Percentiles rank a stretch among this genome's conserved stretches.
These are phyloP conservation scores for Pestalotiopsis fici DNA, from an alignment of 2,329 filamentous ascomycete genomes.

Conservation along the genomic window DNA sequence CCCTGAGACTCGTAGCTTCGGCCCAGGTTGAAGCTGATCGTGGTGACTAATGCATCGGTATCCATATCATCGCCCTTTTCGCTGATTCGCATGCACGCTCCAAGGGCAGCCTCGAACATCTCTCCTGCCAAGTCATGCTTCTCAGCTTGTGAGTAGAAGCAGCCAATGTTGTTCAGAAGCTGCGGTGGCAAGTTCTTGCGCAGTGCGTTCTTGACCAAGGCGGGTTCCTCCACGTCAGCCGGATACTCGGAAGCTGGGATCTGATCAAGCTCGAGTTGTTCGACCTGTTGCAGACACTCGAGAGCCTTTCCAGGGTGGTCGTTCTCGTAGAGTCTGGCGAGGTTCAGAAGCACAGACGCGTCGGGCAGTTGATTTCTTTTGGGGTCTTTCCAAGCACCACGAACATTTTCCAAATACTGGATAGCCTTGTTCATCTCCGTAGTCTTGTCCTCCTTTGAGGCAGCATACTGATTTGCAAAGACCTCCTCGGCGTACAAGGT, in stretches of 20 bases:
- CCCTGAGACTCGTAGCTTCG: conserved; percentile 88
- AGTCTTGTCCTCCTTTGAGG: conserved; percentile 83
- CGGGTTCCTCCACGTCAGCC: conserved; percentile 60
- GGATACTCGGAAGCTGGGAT: conserved; percentile 71
- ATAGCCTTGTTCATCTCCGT: conserved; percentile 86
- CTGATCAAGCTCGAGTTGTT: conserved; percentile 83
- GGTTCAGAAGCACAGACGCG: conserved; percentile 84
- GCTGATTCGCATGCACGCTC: conserved; percentile 80
- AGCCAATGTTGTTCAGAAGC: conserved; percentile 94
- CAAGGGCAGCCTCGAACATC: conserved; percentile 89
- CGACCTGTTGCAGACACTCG: conserved; percentile 88
- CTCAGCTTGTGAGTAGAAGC: conserved; percentile 88
- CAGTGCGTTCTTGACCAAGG: conserved; percentile 59
- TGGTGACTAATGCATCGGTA: conserved; percentile 89
- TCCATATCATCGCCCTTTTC: conserved; percentile 77
- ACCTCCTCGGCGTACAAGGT: conserved; percentile 94
- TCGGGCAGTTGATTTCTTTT: conserved; percentile 83
- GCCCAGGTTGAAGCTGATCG: conserved; percentile 94
- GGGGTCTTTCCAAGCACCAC: conserved; percentile 87
- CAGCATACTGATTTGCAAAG: conserved; percentile 72
- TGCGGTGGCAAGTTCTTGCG: conserved; percentile 84
- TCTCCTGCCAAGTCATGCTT: conserved; percentile 79
- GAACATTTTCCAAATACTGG: conserved; percentile 78
- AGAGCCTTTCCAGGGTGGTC: conserved; percentile 88
- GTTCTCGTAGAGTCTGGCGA: conserved; percentile 86